Conservation (phyloP, 1,284 basidiomycete species). For the Tilletia indica region DNA sequence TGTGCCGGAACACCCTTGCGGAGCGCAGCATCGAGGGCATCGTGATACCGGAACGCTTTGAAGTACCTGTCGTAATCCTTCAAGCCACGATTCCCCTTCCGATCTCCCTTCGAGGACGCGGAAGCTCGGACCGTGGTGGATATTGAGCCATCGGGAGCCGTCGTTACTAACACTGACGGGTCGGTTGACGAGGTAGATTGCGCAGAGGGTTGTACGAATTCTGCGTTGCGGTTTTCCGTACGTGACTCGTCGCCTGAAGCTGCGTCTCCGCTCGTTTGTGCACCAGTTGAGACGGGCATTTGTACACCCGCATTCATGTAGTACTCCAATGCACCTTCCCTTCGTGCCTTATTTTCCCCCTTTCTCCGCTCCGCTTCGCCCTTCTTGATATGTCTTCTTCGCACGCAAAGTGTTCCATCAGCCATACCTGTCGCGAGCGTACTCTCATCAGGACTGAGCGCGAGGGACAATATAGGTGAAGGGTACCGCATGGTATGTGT, state of each 20-base stretch:
- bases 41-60: slow-evolving; percentile 90
- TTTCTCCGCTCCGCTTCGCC: slow-evolving; percentile 63
- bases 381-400: slow-evolving; percentile 68
- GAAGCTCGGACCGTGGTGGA: slow-evolving; percentile 4
- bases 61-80: slow-evolving; percentile 85
- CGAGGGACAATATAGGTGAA: slow-evolving; percentile 83
- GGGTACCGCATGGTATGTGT: slow-evolving; percentile 99
- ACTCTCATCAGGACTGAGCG: slow-evolving; percentile 94
- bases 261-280: neutral
- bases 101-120: neutral
- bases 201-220: neutral
- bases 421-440: slow-evolving; percentile 95
- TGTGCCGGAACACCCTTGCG: slow-evolving; percentile 40
- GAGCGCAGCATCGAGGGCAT: slow-evolving; percentile 69
- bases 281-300: neutral
- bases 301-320: slow-evolving; percentile 58
- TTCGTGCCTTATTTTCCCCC: slow-evolving; percentile 60
- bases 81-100: slow-evolving; percentile 60
- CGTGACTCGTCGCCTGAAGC: neutral
- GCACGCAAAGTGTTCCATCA: slow-evolving; percentile 75
- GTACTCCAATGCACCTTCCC: slow-evolving; percentile 69
- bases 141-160: slow-evolving; percentile 10
- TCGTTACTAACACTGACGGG: neutral
- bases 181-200: neutral
- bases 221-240: neutral